Percentiles rank a stretch among this genome's conserved stretches.
These are phyloP conservation scores for Anthracocystis setariae DNA, from an alignment of 1,284 basidiomycete genomes.

Conservation along the genomic window DNA sequence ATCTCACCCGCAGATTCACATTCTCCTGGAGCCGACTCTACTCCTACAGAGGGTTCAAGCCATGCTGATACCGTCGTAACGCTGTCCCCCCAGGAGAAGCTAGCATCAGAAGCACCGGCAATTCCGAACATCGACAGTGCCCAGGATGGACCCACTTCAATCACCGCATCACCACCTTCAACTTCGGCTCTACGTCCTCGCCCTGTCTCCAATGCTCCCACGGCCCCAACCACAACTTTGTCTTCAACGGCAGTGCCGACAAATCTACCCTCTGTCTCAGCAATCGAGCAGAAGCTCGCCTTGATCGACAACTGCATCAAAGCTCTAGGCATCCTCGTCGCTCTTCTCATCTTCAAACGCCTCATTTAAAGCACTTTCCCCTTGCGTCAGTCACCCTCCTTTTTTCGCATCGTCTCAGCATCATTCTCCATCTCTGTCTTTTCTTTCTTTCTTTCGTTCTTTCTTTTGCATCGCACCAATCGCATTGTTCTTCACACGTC, in stretches of 20 bases:
- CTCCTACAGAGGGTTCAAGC: background rate
- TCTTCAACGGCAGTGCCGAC: conserved; percentile 5
- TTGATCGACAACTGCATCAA: conserved; percentile 48
- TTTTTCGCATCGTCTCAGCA: background rate
- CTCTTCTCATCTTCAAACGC: conserved; percentile 41
- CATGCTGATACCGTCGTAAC: background rate
- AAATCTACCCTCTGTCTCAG: conserved; percentile 1
- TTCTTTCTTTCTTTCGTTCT: background rate
- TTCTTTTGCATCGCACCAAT: conserved; percentile 1
- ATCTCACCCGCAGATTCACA: too few species aligned
- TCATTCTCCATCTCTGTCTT: background rate
- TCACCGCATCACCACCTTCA: background rate
- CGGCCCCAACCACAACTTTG: conserved; percentile 3
- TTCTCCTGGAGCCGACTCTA: too few species aligned
- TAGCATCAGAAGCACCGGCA: conserved; percentile 1
- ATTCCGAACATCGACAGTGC: background rate
- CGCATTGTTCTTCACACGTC: background rate
- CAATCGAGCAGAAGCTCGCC: conserved; percentile 27
- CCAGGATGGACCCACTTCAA: background rate
- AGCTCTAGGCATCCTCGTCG: conserved; percentile 35
- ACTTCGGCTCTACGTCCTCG: background rate
- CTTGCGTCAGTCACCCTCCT: background rate
- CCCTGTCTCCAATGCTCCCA: background rate
- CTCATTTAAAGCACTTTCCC: conserved; percentile 19
- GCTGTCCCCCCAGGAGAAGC: background rate